Base-by-base conservation (phyloP, 2,329 filamentous ascomycete genomes). In the Xylaria sp. region DNA sequence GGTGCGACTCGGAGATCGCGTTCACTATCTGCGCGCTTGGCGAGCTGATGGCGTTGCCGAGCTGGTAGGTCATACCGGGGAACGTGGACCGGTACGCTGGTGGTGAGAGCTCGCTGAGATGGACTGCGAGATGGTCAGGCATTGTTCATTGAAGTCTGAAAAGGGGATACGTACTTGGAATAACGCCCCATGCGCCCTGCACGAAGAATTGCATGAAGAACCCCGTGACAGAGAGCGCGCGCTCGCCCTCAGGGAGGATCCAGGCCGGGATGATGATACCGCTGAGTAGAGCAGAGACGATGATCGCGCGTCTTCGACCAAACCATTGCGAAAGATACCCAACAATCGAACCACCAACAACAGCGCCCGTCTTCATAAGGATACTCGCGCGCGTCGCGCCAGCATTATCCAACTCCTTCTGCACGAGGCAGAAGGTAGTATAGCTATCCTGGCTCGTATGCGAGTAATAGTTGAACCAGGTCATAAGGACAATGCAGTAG, bases 361-460 rank as follows among this genome's bases (percentile, higher is more conserved):
- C 89, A 49, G 89, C 88, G 30, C 90, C 89, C 1, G 82, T 85
- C 75, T 92, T 92, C 86, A 91, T 91, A 60, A 92, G 74, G 66
- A 92, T 92, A n/a, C 84, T 88, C 13, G 88, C 88, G n/a, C 88
- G 84, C 6, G 82, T 88, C 3, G 89, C 87, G 0, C 79, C 80
- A 1, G 76, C 70, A 67, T 90, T 87, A 57, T 79, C 69, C 60
- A 92, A 79, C 63, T 86, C 84, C 74, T 92, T 92, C 67, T 90
- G 81, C 3, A 80, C 81, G 46, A 87, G 78, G 86, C 92, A 88
- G 71, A 92, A 91, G 2, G 89, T 92, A 0, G 89, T 91, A 76
- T 92, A 92, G 53, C 83, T 88, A 75, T 93, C 90, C 72, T 93
- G 89, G 23, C 85, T 88, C 1, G 88, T 90, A 77, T 93, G 90